phyloP scores from a whole-genome alignment of 345 rosid genomes.

The Moringa oleifera region DNA sequence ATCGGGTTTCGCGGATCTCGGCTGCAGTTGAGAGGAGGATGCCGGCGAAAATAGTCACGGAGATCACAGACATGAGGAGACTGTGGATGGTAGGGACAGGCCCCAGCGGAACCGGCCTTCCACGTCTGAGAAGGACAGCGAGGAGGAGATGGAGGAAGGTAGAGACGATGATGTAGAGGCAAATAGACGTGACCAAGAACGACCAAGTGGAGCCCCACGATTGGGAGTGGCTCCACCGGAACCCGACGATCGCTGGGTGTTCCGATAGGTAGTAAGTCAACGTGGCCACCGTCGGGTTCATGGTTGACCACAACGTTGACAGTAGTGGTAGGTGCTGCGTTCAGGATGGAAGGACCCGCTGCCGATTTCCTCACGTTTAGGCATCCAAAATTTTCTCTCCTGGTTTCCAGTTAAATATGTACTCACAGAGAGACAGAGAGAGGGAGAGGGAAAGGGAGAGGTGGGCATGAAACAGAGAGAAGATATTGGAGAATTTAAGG shows the following conservation, averaged over 20 bases:
- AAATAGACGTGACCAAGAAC: constrained; percentile 60
- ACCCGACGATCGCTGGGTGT: constrained; percentile 66
- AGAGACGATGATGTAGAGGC: constrained; percentile 47
- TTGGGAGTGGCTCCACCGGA: constrained; percentile 87
- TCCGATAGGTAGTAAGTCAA: constrained; percentile 62
- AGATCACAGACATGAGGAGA: constrained; percentile 59
- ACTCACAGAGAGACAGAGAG: too few relatives aligned
- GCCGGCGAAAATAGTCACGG: constrained; percentile 66
- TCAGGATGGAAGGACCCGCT: too few relatives aligned
- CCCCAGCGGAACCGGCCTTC: constrained; percentile 50
- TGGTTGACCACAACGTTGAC: constrained; percentile 8
- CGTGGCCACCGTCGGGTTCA: constrained; percentile 19
- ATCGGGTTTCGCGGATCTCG: constrained; percentile 79
- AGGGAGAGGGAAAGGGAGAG: too few relatives aligned
- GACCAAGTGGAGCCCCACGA: constrained; percentile 94
- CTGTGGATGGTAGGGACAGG: constrained; percentile 69
- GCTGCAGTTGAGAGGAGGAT: constrained; percentile 78
- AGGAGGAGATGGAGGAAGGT: constrained; percentile 46
- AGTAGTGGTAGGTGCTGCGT: constrained; percentile 8
- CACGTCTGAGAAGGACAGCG: constrained; percentile 35
- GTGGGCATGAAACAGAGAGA: too few relatives aligned
- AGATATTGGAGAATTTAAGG: too few relatives aligned
- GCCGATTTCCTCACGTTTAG: too few relatives aligned
- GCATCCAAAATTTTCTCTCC: too few relatives aligned
- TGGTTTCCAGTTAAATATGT: too few relatives aligned